Conservation (phyloP, 148 eudicot species). For the Simmondsia chinensis region DNA sequence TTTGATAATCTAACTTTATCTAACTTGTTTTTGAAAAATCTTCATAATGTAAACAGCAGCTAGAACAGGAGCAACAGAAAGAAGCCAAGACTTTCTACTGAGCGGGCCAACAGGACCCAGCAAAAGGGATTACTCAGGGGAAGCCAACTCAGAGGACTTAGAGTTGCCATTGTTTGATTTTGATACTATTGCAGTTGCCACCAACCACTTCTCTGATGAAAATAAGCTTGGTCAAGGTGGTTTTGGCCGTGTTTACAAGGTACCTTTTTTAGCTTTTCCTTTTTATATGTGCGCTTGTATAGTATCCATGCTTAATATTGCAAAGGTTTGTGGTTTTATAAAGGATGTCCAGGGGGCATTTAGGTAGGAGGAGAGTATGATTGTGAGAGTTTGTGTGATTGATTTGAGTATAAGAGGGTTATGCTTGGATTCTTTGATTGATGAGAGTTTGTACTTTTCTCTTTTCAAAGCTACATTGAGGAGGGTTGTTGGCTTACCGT, state of each 20-base stretch:
- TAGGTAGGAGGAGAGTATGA: no score
- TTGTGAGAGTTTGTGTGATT: no score
- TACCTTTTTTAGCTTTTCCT: background rate
- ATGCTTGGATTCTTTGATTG: no score
- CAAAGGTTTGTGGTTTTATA: no score
- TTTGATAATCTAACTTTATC: background rate
- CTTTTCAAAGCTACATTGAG: no score
- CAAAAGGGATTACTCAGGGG: slow-evolving; percentile 22
- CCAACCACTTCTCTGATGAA: slow-evolving; percentile 19
- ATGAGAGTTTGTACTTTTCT: no score
- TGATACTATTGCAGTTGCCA: slow-evolving; percentile 18
- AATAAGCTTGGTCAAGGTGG: slow-evolving; percentile 37
- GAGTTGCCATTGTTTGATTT: slow-evolving; percentile 29
- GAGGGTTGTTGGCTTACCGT: no score
- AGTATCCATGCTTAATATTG: no score
- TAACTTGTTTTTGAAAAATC: background rate
- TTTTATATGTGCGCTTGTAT: no score
- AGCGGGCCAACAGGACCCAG: slow-evolving; percentile 12
- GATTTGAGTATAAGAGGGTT: no score
- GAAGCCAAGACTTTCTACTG: slow-evolving; percentile 19
- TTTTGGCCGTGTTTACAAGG: slow-evolving; percentile 32
- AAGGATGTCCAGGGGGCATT: no score
- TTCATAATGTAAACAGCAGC: slow-evolving; percentile 6
- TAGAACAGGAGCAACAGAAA: slow-evolving; percentile 11
- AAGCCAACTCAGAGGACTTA: slow-evolving; percentile 16